phyloP scores from a whole-genome alignment of 2,329 filamentous ascomycete species.

The Fusarium robinianum region DNA sequence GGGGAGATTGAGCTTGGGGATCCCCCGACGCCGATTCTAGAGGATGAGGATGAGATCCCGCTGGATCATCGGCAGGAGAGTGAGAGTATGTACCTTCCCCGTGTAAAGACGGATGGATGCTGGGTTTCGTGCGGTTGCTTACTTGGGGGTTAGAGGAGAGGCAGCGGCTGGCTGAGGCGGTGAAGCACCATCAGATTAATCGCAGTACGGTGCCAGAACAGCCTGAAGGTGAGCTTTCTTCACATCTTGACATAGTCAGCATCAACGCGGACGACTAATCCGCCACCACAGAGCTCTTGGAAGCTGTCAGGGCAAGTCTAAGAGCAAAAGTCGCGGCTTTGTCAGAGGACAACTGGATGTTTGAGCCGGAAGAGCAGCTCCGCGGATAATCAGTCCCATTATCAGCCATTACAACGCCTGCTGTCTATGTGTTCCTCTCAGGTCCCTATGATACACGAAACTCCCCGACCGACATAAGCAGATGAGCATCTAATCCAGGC shows the following conservation, averaged over 20 bases:
- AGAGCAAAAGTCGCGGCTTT: conserved; percentile 73
- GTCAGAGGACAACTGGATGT: conserved; percentile 91
- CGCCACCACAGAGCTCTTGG: conserved; percentile 64
- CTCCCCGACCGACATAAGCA: conserved; percentile 5
- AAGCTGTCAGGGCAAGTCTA: conserved; percentile 70
- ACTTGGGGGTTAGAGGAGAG: conserved; percentile 54
- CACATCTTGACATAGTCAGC: not conserved
- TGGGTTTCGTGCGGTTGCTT: conserved; percentile 6
- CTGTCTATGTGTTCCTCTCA: conserved; percentile 33
- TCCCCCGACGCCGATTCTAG: conserved; percentile 56
- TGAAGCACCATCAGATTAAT: conserved; percentile 63
- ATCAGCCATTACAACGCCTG: conserved; percentile 34
- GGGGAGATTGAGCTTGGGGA: conserved; percentile 66
- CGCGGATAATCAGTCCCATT: conserved; percentile 39
- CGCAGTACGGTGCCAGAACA: conserved; percentile 62
- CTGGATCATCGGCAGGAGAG: conserved; percentile 62
- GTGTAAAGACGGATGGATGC: not conserved
- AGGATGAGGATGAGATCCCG: conserved; percentile 59
- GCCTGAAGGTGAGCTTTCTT: conserved; percentile 62
- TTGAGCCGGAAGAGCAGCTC: conserved; percentile 67
- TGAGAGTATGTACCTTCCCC: conserved; percentile 51
- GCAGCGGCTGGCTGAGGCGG: conserved; percentile 63
- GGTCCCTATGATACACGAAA: conserved; percentile 34
- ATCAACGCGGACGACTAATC: conserved; percentile 16
- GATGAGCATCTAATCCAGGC: conserved; percentile 55